Evolutionary conservation across 2,329 filamentous ascomycete species (phyloP).

Genomic region (Colletotrichum orbiculare): DNA sequence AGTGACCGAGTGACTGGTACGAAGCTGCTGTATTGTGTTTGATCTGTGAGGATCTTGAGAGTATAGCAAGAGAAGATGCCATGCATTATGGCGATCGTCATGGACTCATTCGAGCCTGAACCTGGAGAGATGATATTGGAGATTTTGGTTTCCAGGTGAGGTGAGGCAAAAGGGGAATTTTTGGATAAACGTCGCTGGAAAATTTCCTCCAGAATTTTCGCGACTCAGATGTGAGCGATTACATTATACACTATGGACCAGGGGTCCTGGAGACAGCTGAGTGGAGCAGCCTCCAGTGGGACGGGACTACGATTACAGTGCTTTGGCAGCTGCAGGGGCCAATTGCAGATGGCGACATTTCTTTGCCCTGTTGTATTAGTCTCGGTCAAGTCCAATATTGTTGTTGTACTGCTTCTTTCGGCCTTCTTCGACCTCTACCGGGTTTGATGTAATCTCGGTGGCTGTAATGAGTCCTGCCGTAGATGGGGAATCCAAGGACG

Average conservation of each 20-base stretch:
- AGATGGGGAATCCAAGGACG: too few species aligned
- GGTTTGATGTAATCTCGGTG: too few species aligned
- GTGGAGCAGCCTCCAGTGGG: neutral
- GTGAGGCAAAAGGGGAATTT: accelerated
- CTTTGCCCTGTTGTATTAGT: too few species aligned
- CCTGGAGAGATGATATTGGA: too few species aligned
- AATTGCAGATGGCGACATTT: neutral
- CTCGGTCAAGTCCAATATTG: too few species aligned
- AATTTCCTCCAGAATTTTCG: constrained; percentile 2
- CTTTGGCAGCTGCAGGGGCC: neutral
- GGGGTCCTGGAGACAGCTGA: neutral
- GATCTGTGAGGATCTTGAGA: neutral
- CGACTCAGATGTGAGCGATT: neutral
- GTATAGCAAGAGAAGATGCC: constrained; percentile 7
- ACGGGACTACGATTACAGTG: neutral
- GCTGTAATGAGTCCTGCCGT: too few species aligned
- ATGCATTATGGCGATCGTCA: constrained; percentile 15
- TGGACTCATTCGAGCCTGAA: too few species aligned
- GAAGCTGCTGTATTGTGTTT: constrained; percentile 29
- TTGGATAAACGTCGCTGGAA: neutral
- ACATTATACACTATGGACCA: neutral
- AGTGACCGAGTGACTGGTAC: constrained; percentile 36
- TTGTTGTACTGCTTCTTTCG: too few species aligned
- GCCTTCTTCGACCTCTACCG: too few species aligned
- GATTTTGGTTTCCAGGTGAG: neutral